These are phyloP conservation scores for Sporisorium scitamineum DNA, from an alignment of 1,284 basidiomycete genomes.

Conservation along the genomic window DNA sequence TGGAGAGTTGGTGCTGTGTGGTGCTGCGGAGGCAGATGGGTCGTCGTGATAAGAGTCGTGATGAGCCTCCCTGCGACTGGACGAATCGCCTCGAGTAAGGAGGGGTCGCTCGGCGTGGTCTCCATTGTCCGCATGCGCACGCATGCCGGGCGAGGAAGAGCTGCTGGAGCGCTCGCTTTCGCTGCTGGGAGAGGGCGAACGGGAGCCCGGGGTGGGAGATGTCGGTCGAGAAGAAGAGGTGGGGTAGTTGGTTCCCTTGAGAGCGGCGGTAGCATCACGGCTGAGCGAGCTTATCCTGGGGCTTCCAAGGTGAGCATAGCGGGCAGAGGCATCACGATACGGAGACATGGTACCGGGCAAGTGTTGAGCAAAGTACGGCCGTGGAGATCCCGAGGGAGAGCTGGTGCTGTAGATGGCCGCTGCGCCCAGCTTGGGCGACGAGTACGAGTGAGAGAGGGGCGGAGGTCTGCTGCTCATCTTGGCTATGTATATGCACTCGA, in stretches of 20 bases:
- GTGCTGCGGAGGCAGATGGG: conserved; percentile 2
- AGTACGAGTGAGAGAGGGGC: conserved; percentile 43
- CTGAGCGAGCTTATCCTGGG: conserved; percentile 64
- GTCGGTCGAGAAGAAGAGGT: conserved; percentile 61
- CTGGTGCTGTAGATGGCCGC: conserved; percentile 41
- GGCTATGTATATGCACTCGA: not conserved
- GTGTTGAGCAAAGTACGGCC: conserved; percentile 55
- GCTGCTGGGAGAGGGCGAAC: conserved; percentile 52
- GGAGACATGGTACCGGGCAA: conserved; percentile 60
- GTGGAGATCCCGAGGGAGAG: conserved; percentile 61
- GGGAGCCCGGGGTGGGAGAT: conserved; percentile 46
- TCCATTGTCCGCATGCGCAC: conserved; percentile 1
- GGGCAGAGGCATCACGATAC: conserved; percentile 61
- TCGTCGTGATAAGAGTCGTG: conserved; percentile 9
- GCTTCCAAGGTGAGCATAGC: conserved; percentile 58
- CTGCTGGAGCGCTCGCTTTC: conserved; percentile 22
- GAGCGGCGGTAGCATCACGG: conserved; percentile 58
- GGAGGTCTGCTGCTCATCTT: conserved; percentile 57
- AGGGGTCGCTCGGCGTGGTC: conserved; percentile 9
- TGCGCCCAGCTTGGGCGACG: conserved; percentile 48
- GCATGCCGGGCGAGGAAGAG: conserved; percentile 19
- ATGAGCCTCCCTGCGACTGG: conserved; percentile 16
- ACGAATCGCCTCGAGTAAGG: conserved; percentile 24
- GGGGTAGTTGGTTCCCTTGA: conserved; percentile 53
- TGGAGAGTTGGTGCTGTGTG: conserved; percentile 14